These are phyloP conservation scores for Coniochaeta prunicola DNA, from an alignment of 2,329 filamentous ascomycete genomes.

Conservation along the genomic window DNA sequence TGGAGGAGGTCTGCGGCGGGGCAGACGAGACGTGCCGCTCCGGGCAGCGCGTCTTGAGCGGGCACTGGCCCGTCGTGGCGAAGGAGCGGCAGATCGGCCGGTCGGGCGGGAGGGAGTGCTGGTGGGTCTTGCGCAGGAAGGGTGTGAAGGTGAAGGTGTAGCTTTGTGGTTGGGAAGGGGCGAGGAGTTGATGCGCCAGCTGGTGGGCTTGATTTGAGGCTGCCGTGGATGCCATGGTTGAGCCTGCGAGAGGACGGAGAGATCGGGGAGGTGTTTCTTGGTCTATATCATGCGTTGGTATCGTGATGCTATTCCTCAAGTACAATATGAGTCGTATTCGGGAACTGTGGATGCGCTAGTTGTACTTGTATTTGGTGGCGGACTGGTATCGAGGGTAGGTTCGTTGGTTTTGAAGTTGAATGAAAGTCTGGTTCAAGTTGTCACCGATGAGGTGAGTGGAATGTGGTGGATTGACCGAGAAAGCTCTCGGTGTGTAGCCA, in stretches of 20 bases:
- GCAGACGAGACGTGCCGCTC: slow-evolving; percentile 63
- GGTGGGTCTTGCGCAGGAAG: slow-evolving; percentile 76
- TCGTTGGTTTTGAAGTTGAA: neutral
- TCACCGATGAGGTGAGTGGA: neutral
- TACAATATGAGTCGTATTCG: neutral
- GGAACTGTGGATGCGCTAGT: neutral
- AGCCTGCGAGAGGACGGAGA: no score
- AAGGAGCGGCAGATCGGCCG: slow-evolving; percentile 82
- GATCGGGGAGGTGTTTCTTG: neutral
- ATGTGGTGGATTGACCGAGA: neutral
- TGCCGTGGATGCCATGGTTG: slow-evolving; percentile 17
- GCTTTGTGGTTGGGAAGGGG: slow-evolving; percentile 35
- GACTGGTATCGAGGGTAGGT: neutral
- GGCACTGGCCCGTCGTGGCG: slow-evolving; percentile 76
- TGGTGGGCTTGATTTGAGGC: slow-evolving; percentile 13
- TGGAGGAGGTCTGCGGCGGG: slow-evolving; percentile 12
- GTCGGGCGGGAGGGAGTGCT: slow-evolving; percentile 73
- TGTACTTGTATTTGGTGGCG: neutral
- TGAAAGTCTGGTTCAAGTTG: neutral
- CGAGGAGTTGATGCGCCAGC: slow-evolving; percentile 43
- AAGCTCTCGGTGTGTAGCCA: slow-evolving; percentile 1
- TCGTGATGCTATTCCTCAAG: neutral
- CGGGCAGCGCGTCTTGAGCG: slow-evolving; percentile 73
- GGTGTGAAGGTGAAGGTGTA: slow-evolving; percentile 80
- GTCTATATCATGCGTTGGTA: neutral